These are phyloP conservation scores for Talaromyces piceae DNA, from an alignment of 2,329 filamentous ascomycete genomes.

Conservation along the genomic window DNA sequence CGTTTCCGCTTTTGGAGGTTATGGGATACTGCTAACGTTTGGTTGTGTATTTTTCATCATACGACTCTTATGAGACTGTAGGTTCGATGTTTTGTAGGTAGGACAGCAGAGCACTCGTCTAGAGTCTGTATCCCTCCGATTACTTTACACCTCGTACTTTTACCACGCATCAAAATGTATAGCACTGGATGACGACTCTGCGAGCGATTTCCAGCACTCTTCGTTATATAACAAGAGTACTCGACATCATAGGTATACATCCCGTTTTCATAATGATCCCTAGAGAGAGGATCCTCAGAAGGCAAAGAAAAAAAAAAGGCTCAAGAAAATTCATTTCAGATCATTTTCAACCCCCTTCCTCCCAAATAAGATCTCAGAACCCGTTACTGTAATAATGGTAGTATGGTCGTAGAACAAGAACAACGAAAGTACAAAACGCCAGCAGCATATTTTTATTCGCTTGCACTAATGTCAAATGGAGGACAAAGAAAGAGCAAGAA, in stretches of 20 bases:
- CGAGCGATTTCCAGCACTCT: not conserved
- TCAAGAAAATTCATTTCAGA: conserved; percentile 5
- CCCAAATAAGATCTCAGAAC: conserved; percentile 1
- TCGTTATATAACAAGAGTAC: not conserved
- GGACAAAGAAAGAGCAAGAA: not conserved
- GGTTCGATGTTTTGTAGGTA: too few relatives aligned
- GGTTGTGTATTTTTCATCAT: not conserved
- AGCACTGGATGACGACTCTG: too few relatives aligned
- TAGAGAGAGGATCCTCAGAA: too few relatives aligned
- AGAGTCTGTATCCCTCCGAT: too few relatives aligned
- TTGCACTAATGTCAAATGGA: not conserved
- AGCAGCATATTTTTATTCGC: conserved; percentile 4
- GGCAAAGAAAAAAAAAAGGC: not conserved
- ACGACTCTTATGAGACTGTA: too few relatives aligned
- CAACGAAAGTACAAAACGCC: not conserved
- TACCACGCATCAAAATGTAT: too few relatives aligned
- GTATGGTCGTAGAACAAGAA: not conserved
- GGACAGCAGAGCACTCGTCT: too few relatives aligned
- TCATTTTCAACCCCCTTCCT: not conserved
- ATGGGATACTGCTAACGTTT: conserved; percentile 11
- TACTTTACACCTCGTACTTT: too few relatives aligned
- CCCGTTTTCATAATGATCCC: too few relatives aligned
- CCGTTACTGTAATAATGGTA: too few relatives aligned
- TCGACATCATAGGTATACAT: not conserved
- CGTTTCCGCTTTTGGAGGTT: conserved; percentile 8